Conservation (phyloP, 805 yeast species). For the Yarrowia divulgata region DNA sequence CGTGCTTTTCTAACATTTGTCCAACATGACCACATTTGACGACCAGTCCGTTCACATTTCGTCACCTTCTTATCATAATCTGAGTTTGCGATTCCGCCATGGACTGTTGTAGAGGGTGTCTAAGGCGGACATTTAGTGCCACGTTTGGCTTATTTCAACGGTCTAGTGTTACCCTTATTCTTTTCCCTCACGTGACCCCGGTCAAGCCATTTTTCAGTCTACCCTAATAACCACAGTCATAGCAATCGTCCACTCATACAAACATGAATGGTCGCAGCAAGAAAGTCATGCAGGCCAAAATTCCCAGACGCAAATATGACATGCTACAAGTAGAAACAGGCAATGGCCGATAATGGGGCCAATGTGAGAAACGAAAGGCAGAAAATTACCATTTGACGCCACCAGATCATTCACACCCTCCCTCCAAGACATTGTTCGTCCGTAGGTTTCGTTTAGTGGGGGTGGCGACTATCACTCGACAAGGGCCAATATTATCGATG, state of each 20-base stretch:
- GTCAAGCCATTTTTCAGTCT: not conserved
- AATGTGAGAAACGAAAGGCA: not conserved
- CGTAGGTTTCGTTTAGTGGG: conserved; percentile 9
- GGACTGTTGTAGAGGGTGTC: too few relatives aligned
- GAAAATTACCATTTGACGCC: not conserved
- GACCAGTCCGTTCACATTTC: not conserved
- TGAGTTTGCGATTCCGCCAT: conserved; percentile 7
- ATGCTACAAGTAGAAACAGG: not conserved
- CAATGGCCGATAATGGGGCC: not conserved
- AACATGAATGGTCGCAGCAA: not conserved
- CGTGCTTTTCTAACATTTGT: not conserved
- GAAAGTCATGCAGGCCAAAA: not conserved
- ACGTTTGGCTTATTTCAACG: not conserved
- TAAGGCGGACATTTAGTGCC: not conserved
- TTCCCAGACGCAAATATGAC: not conserved
- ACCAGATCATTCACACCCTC: too few relatives aligned
- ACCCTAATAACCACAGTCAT: too few relatives aligned
- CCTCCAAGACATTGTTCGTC: not conserved
- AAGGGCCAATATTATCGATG: not conserved
- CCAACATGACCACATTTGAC: not conserved
- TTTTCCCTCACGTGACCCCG: not conserved
- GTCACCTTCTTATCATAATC: conserved; percentile 28
- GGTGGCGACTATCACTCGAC: conserved; percentile 2
- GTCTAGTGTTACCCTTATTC: not conserved
- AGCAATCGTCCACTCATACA: too few relatives aligned